Conservation (phyloP, 2,329 filamentous ascomycete genomes). For the Pseudocercospora vitis region DNA sequence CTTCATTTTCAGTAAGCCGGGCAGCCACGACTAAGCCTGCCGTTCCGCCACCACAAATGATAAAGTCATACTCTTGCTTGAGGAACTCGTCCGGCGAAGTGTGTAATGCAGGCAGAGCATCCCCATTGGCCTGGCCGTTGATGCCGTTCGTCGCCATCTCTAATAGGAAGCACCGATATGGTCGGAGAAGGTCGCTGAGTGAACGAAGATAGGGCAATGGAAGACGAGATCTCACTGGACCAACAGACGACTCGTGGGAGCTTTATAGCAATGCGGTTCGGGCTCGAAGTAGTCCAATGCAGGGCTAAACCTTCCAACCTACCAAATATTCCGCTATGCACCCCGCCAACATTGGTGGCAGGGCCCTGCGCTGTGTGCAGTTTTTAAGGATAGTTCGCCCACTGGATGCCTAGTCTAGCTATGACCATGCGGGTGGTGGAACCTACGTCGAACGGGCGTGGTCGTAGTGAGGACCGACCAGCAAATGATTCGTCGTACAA, state of each 20-base stretch:
- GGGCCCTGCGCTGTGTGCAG: not conserved
- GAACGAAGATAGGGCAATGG: not conserved
- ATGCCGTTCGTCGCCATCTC: constrained; percentile 28
- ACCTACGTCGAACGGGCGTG: not conserved
- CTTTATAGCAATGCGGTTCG: not conserved
- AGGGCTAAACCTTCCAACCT: not conserved
- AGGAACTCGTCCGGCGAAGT: constrained; percentile 30
- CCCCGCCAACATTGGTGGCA: not conserved
- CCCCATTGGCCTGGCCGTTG: constrained; percentile 20
- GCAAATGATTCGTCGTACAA: not conserved
- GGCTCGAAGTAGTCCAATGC: not conserved
- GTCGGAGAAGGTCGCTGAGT: not conserved
- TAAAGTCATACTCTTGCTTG: constrained; percentile 33
- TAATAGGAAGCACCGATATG: not conserved
- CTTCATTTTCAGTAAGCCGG: constrained; percentile 34
- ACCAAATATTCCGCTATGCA: not conserved
- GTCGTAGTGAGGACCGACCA: not conserved
- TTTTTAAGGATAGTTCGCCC: not conserved
- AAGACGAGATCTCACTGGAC: not conserved
- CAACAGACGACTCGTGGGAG: not conserved
- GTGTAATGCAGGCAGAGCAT: constrained; percentile 30
- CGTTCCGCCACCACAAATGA: constrained; percentile 37
- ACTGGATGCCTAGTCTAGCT: not conserved
- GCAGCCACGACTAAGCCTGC: constrained; percentile 36
- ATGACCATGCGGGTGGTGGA: not conserved